A percentile compares a stretch with the other conserved stretches of the same genome.
phyloP scores from a whole-genome alignment of 73 alveolate genomes.

The Urostyla sp. region DNA sequence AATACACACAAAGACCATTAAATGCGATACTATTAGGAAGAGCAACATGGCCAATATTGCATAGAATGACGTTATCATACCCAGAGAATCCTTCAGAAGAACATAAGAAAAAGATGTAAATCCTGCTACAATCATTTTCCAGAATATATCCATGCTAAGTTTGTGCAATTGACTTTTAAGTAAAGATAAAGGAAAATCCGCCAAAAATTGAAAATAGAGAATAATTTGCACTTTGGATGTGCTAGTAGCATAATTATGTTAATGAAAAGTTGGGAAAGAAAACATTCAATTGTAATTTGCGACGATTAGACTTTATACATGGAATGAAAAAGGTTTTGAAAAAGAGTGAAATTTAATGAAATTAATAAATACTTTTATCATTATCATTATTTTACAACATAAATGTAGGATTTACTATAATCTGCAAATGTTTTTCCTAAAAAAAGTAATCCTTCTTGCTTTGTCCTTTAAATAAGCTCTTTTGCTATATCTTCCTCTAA shows the following conservation, averaged over 20 bases:
- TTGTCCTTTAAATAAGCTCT: slow-evolving; percentile 10
- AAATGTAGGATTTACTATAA: slow-evolving; percentile 12
- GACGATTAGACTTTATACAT: slow-evolving; percentile 42
- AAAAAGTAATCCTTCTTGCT: slow-evolving; percentile 19
- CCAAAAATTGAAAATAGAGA: slow-evolving; percentile 70
- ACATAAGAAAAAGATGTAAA: slow-evolving; percentile 22
- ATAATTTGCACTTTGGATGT: slow-evolving; percentile 71
- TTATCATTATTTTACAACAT: slow-evolving; percentile 42
- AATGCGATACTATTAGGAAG: slow-evolving; percentile 62
- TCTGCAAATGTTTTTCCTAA: slow-evolving; percentile 52
- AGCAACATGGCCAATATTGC: slow-evolving; percentile 76
- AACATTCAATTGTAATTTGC: slow-evolving; percentile 45
- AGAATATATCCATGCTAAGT: slow-evolving; percentile 66
- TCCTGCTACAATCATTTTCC: slow-evolving; percentile 59
- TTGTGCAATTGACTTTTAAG: slow-evolving; percentile 65
- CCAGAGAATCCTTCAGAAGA: slow-evolving; percentile 71
- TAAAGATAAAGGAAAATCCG: slow-evolving; percentile 60
- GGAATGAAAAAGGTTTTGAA: not conserved
- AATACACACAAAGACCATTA: slow-evolving; percentile 59
- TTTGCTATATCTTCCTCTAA: slow-evolving; percentile 43
- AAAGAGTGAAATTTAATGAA: not conserved
- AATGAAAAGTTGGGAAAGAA: slow-evolving; percentile 69
- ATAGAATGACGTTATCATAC: slow-evolving; percentile 64
- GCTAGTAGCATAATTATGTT: slow-evolving; percentile 73
- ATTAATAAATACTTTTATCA: not conserved